These are phyloP conservation scores for Phaffia rhodozyma DNA, from an alignment of 1,284 basidiomycete genomes.

Conservation along the genomic window DNA sequence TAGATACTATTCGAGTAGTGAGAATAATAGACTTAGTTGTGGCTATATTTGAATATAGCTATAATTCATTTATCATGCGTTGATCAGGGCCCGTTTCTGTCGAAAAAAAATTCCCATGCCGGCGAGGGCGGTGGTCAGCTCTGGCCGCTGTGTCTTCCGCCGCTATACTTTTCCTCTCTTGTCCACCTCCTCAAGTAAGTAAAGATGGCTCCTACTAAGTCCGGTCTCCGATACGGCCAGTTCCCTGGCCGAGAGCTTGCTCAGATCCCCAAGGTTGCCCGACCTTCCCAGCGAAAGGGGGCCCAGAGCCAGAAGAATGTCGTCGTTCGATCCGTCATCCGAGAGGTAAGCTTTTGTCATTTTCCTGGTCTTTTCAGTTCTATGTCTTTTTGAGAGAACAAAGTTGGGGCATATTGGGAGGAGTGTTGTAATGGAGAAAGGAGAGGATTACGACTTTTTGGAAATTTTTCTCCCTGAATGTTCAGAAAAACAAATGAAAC, in stretches of 20 bases:
- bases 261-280: constrained; percentile 59
- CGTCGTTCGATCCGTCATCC: constrained; percentile 80
- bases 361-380: neutral
- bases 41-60: no score
- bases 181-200: neutral
- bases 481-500: neutral
- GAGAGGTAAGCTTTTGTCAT: constrained; percentile 51
- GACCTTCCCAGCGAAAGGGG: constrained; percentile 90
- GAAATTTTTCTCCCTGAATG: neutral
- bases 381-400: neutral
- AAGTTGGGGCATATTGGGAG: no score
- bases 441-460: neutral
- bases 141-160: neutral
- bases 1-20: no score
- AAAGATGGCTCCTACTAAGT: constrained; percentile 10
- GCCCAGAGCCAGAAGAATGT: constrained; percentile 67
- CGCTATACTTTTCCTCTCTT: neutral
- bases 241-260: constrained; percentile 93
- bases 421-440: neutral
- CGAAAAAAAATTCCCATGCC: no score
- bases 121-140: neutral
- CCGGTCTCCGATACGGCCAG: constrained; percentile 58
- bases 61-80: no score
- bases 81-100: no score
- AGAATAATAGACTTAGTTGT: no score